Base-by-base conservation (phyloP, 1,284 basidiomycete genomes). In the Pseudozyma thailandica region DNA sequence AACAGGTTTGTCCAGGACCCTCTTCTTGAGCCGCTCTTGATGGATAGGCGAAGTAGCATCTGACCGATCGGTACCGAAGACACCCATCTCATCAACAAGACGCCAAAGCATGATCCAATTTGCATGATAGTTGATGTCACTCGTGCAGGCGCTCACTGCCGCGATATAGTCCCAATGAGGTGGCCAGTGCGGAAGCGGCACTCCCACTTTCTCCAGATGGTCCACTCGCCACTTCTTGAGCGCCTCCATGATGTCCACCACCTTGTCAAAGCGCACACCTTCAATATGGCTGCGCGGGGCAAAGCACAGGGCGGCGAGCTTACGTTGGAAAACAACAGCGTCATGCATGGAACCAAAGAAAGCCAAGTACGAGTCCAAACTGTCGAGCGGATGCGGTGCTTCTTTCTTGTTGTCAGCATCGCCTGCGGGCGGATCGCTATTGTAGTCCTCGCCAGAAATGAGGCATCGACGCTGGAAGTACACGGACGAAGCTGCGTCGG, bases 151-250 rank as follows among this genome's bases (percentile, higher is more conserved):
- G 31, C 87, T 88, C 26, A 91, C 88, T 2, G 89, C 92, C 42
- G 90, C 90, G 31, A 93, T 89, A 77, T 95, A 96, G 78, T 93
- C 92, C 93, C 93, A 94, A 61, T 90, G 88, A 2, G 88, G 87
- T 49, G 90, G 89, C 83, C 92, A 91, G 54, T 87, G 88, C 38
- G 71, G 72, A 30, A 66, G 43, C 2, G 93, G 93, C 25, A 94
- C 91, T 16, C 93, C 92, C 20, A 94, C 91, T 50, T 87, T 86
- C 31, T 87, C 86, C 20, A 95, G 87, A 78, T 90, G 90, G 35
- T 89, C 85, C 25, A 90, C 89, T 51, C 90, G 87, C 93, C 93
- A 96, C 45, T 88, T 86, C 51, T 86, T 85, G 26, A 92, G 86
- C n/a, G 87, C 84, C 18, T 85, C 84, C 20, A 89, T 87, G 73